phyloP scores from a whole-genome alignment of 1,284 basidiomycete genomes.

The Melampsora abietis-canadensis region DNA sequence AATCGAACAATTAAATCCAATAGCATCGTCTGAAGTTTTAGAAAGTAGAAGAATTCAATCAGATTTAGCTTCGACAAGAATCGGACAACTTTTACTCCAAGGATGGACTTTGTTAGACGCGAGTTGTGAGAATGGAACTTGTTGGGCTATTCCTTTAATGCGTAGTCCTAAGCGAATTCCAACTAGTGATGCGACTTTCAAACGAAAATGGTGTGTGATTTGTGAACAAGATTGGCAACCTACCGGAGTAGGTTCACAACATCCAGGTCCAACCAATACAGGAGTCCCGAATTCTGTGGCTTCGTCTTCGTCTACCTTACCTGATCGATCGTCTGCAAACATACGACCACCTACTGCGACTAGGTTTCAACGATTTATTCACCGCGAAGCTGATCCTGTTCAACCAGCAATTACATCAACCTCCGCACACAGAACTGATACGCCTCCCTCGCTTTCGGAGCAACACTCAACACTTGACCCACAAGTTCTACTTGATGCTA shows the following conservation, averaged over 20 bases:
- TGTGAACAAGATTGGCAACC: slow-evolving; percentile 15
- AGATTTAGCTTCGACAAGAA: slow-evolving; percentile 8
- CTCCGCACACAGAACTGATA: not conserved
- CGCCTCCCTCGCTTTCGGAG: not conserved
- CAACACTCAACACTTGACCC: not conserved
- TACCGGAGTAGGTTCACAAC: not conserved
- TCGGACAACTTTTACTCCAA: slow-evolving; percentile 1
- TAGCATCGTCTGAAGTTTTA: not conserved
- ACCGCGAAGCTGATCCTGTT: not conserved
- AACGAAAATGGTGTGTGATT: slow-evolving; percentile 28
- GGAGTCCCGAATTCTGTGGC: not conserved
- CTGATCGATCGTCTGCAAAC: not conserved
- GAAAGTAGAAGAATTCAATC: slow-evolving; percentile 5
- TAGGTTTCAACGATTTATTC: too few relatives aligned
- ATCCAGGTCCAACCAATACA: not conserved
- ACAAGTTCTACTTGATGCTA: not conserved
- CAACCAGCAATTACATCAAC: not conserved
- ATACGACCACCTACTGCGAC: too few relatives aligned
- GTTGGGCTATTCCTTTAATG: slow-evolving; percentile 18
- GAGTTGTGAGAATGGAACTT: not conserved
- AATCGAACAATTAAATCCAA: not conserved
- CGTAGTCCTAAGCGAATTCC: slow-evolving; percentile 3
- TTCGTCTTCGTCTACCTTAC: not conserved
- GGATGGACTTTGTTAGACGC: slow-evolving; percentile 4
- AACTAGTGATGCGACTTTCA: not conserved